Evolutionary conservation across 1,139 yeast species (phyloP).

Genomic region (Taiozyma sp.): DNA sequence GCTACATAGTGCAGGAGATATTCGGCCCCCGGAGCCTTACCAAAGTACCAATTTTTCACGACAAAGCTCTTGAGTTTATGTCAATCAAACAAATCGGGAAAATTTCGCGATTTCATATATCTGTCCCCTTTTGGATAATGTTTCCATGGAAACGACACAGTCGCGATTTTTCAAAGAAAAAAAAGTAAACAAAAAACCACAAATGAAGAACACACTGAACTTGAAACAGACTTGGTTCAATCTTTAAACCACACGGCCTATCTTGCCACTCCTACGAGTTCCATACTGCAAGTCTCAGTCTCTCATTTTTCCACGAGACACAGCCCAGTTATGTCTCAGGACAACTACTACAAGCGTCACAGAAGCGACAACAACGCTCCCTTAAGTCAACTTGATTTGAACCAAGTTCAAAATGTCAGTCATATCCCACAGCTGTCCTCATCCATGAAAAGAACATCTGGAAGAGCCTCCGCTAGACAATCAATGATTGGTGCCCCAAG

Average conservation of each 20-base stretch:
- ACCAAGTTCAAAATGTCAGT: slow-evolving; percentile 21
- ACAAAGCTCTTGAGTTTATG: background rate
- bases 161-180: background rate
- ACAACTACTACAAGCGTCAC: slow-evolving; percentile 16
- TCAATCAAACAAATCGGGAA: background rate
- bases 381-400: slow-evolving; percentile 21
- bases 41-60: background rate
- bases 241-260: background rate
- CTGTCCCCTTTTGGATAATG: background rate
- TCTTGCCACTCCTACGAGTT: background rate
- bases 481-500: slow-evolving; percentile 25
- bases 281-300: background rate
- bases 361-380: slow-evolving; percentile 17
- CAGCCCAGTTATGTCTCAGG: slow-evolving; percentile 18
- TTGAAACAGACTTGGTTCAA: background rate
- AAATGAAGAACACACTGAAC: background rate
- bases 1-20: too few species aligned
- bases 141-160: background rate
- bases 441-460: slow-evolving; percentile 18
- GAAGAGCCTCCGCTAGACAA: slow-evolving; percentile 20
- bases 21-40: too few species aligned
- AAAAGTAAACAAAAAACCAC: background rate
- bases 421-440: slow-evolving; percentile 23
- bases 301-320: background rate
- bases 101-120: background rate